Percentiles rank a stretch among this genome's conserved stretches.
These are phyloP conservation scores for Talaromyces borbonicus DNA, from an alignment of 495 filamentous ascomycete genomes.

Conservation along the genomic window DNA sequence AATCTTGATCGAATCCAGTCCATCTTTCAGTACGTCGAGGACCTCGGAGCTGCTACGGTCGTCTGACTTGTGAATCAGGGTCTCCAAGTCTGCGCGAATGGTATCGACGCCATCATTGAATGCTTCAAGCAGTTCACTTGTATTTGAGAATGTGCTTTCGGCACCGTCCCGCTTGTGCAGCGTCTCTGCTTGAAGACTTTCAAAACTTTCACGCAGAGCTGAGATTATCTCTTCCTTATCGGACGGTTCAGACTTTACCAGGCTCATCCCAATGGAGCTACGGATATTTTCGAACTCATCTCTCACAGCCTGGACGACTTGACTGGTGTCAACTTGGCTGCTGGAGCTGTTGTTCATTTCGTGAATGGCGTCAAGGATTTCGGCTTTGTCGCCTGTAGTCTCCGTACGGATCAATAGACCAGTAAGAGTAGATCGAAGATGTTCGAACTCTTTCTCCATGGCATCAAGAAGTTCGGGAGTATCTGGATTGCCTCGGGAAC, in stretches of 20 bases:
- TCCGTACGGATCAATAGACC: conserved; percentile 53
- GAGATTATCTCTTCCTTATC: conserved; percentile 55
- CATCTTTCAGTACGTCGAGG: conserved; percentile 72
- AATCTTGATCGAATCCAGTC: conserved; percentile 57
- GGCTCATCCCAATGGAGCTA: conserved; percentile 40
- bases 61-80: conserved; percentile 63
- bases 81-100: conserved; percentile 65
- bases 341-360: conserved; percentile 33
- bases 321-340: conserved; percentile 8
- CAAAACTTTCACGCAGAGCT: conserved; percentile 58
- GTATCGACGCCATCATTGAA: conserved; percentile 72
- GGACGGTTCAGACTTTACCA: conserved; percentile 25
- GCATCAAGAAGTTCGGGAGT: conserved; percentile 52
- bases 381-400: conserved; percentile 44
- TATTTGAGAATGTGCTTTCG: conserved; percentile 49
- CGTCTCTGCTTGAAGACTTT: conserved; percentile 57
- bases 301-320: conserved; percentile 43
- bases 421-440: conserved; percentile 62
- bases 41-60: conserved; percentile 80
- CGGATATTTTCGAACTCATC: conserved; percentile 69
- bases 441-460: conserved; percentile 61
- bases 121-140: conserved; percentile 69
- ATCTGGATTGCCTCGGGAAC: conserved; percentile 29
- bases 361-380: conserved; percentile 52
- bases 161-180: conserved; percentile 41